Evolutionary conservation across 176 grass and related monocot species (phyloP).

Genomic region (Cenchrus americanus): DNA sequence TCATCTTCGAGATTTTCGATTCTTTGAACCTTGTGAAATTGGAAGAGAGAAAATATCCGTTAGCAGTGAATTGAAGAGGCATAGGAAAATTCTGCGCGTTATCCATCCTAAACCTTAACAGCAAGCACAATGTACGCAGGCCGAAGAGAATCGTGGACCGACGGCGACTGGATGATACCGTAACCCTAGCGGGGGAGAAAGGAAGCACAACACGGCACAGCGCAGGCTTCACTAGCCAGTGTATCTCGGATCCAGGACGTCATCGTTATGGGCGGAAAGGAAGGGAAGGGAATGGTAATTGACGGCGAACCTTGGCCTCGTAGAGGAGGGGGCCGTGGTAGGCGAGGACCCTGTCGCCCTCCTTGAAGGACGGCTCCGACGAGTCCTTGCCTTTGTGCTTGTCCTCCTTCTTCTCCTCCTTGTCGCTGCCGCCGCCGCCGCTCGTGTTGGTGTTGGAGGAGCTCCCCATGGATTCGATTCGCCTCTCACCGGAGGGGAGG

Average conservation of each 20-base stretch:
- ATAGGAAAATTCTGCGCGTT: not conserved
- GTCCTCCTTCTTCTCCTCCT: conserved; percentile 3
- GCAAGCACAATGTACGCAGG: not conserved
- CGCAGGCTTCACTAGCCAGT: not conserved
- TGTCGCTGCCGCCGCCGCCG: conserved; percentile 27
- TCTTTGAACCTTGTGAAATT: conserved; percentile 76
- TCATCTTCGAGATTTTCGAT: conserved; percentile 66
- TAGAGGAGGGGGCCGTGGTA: conserved; percentile 95
- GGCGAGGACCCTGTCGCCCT: conserved; percentile 90
- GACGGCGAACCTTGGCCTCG: conserved; percentile 78
- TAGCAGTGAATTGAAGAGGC: conserved; percentile 36
- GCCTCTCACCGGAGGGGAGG: not conserved
- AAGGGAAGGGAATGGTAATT: not conserved
- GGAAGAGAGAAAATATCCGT: not conserved
- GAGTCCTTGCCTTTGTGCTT: conserved; percentile 39
- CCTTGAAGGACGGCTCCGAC: conserved; percentile 54
- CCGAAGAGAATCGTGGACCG: not conserved
- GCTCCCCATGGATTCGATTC: conserved; percentile 32
- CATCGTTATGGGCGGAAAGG: not conserved
- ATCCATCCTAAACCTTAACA: conserved; percentile 26
- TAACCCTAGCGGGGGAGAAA: not conserved
- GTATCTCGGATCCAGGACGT: not conserved
- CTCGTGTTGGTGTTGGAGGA: conserved; percentile 45
- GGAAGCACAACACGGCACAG: not conserved
- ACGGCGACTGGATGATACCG: not conserved